Evolutionary conservation across 352 stramenopile species (phyloP), one percentile per base, ranked within the genome.

Genomic region (Blastocystis hominis): DNA sequence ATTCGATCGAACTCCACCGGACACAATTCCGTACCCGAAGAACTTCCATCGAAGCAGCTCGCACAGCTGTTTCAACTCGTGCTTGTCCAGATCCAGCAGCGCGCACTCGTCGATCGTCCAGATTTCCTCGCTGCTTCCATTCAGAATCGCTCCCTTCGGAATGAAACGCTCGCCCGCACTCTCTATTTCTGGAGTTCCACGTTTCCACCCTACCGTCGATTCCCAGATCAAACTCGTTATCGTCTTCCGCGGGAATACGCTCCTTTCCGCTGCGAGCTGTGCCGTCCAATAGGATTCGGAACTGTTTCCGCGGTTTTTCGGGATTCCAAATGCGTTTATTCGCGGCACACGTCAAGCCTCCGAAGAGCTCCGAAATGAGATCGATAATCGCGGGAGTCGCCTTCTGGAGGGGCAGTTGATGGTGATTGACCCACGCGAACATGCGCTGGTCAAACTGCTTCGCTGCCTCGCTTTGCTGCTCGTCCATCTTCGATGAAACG

Each of bases 11-110:
- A 63, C n/a, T 6, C 40, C 50, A 80, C 70, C 42, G 3, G 20
- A 40, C 20, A 17, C 34, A 10, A 64, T 6, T 30, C 70, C 70
- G 42, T 40, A 46, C 24, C 70, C 46, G 20, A 80, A 62, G 53
- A 64, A 80, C 50, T 50, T 50, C 70, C 70, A 80, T 34, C 70
- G 70, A 24, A 62, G 46, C 53, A 80, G 30, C 70, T 61, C 42
- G 42, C 70, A 80, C 20, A 80, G 36, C 13, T 36, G 10, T n/a
- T 80, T 80, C 70, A 80, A n/a, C n/a, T 62, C 13, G 4, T 62
- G 24, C 44, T 80, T 80, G 30, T 61, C 44, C 70, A 80, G 38
- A 6, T 50, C 50, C 17, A 80, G 15, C 10, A 64, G 24, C 17
- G 13, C 46, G 20, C 70, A 80, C 5, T 6, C 4, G 20, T 50